Conservation (phyloP, 768 basidiomycete genomes). For the Boletus pseudopeckii region DNA sequence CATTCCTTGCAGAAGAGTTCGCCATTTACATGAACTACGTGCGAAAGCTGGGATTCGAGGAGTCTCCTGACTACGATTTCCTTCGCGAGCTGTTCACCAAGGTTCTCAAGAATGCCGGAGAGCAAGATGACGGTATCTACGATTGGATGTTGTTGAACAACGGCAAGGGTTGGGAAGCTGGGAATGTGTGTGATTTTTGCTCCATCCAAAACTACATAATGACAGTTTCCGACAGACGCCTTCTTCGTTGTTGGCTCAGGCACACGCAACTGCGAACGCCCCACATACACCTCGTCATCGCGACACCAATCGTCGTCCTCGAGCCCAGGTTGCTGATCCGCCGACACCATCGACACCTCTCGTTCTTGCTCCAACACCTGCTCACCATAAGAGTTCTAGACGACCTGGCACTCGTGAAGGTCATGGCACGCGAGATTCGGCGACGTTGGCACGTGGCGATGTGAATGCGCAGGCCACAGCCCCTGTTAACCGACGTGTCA, state of each 20-base stretch:
- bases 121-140: slow-evolving; percentile 87
- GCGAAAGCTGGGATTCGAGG: slow-evolving; percentile 96
- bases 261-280: slow-evolving; percentile 53
- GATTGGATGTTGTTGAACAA: slow-evolving; percentile 96
- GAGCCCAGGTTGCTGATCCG: slow-evolving; percentile 54
- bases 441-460: slow-evolving; percentile 37
- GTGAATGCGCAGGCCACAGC: slow-evolving; percentile 64
- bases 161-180: slow-evolving; percentile 95
- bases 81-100: slow-evolving; percentile 92
- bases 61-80: slow-evolving; percentile 97
- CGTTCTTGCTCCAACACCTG: slow-evolving; percentile 63
- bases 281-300: slow-evolving; percentile 54
- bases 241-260: slow-evolving; percentile 43
- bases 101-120: slow-evolving; percentile 82
- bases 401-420: slow-evolving; percentile 44
- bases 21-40: slow-evolving; percentile 99
- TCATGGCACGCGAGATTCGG: slow-evolving; percentile 48
- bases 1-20: slow-evolving; percentile 68
- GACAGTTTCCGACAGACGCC: slow-evolving; percentile 34
- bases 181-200: slow-evolving; percentile 54
- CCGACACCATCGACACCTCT: slow-evolving; percentile 54
- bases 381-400: slow-evolving; percentile 59
- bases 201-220: slow-evolving; percentile 2
- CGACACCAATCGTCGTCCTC: slow-evolving; percentile 48
- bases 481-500: slow-evolving; percentile 62